Conservation (phyloP, 768 basidiomycete genomes). For the Suillus decipiens region DNA sequence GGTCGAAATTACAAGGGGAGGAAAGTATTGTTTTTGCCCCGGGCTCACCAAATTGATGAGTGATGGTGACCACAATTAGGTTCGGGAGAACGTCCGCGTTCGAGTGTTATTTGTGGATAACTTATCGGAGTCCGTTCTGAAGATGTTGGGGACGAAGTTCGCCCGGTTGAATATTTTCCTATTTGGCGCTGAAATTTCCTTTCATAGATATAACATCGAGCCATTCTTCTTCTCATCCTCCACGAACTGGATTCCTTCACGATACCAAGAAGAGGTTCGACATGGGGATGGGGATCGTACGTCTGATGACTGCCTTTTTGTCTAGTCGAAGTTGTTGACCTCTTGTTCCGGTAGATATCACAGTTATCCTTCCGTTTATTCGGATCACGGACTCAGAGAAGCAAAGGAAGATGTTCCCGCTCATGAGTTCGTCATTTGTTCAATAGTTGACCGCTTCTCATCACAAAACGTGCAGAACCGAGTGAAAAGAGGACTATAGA, state of each 20-base stretch:
- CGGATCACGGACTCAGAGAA: conserved; percentile 32
- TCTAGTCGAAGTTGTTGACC: conserved; percentile 1
- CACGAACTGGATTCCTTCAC: conserved; percentile 59
- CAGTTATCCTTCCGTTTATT: conserved; percentile 37
- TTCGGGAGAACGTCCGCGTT: conserved; percentile 33
- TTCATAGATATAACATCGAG: conserved; percentile 35
- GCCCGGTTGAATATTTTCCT: not conserved
- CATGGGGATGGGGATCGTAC: not conserved
- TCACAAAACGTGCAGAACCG: not conserved
- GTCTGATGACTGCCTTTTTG: not conserved
- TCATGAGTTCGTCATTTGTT: not conserved
- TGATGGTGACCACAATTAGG: conserved; percentile 15
- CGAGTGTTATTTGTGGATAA: conserved; percentile 4
- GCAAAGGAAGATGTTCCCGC: conserved; percentile 7
- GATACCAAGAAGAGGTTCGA: conserved; percentile 48
- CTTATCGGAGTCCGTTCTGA: conserved; percentile 24
- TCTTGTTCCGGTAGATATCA: conserved; percentile 28
- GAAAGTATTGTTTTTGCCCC: conserved; percentile 18
- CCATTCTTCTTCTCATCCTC: conserved; percentile 41
- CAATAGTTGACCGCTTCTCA: not conserved
- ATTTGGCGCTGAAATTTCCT: not conserved
- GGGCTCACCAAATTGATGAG: conserved; percentile 2
- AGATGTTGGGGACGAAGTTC: conserved; percentile 38
- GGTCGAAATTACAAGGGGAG: conserved; percentile 26
- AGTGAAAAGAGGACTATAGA: conserved; percentile 4